Percentiles rank a stretch among this genome's conserved stretches.
phyloP scores from a whole-genome alignment of 208 protist species.

The Angomonas deanei region DNA sequence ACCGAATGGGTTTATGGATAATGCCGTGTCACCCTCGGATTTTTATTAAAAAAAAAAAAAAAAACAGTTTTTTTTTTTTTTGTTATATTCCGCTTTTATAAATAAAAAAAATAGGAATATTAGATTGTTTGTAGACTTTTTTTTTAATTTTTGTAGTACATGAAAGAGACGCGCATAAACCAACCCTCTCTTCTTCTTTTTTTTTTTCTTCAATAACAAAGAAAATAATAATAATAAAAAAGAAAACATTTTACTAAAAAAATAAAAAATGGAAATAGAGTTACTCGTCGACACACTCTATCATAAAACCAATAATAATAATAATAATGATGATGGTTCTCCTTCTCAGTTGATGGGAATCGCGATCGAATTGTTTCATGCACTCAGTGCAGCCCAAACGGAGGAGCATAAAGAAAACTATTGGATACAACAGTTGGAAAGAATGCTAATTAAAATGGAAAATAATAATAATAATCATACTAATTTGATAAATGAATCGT shows the following conservation, averaged over 20 bases:
- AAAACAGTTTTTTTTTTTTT: conserved; percentile 3
- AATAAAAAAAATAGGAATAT: neutral
- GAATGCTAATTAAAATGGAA: neutral
- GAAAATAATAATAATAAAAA: conserved; percentile 1
- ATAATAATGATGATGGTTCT: neutral
- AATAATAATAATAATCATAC: neutral
- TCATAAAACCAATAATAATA: conserved; percentile 1
- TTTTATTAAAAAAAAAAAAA: conserved; percentile 1
- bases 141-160: conserved; percentile 6
- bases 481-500: neutral
- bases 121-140: neutral
- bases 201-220: conserved; percentile 3
- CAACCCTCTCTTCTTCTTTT: neutral
- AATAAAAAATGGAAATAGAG: neutral
- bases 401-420: too few species aligned
- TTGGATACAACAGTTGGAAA: too few species aligned
- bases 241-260: neutral
- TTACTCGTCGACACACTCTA: conserved; percentile 3
- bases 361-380: neutral
- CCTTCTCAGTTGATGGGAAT: neutral
- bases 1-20: neutral
- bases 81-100: conserved; percentile 7
- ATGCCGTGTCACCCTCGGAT: neutral
- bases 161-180: neutral
- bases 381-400: too few species aligned